Evolutionary conservation across 768 basidiomycete species (phyloP).

Genomic region (Cyclocybe cylindracea): DNA sequence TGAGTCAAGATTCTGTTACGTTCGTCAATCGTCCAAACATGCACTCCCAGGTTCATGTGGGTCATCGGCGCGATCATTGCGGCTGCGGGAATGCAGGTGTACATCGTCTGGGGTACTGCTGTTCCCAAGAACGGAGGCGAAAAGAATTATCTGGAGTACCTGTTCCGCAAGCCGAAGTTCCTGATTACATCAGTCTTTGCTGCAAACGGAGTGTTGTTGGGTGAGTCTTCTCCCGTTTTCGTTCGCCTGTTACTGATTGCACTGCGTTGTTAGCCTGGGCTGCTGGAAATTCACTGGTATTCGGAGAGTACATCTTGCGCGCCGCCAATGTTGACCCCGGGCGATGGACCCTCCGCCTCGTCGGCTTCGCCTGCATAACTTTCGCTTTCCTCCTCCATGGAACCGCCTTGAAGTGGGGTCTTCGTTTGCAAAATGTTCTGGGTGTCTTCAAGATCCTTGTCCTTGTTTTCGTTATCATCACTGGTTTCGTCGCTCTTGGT

Average conservation of each 20-base stretch:
- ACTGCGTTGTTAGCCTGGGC: conserved; percentile 29
- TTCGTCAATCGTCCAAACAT: neutral
- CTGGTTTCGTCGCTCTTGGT: conserved; percentile 47
- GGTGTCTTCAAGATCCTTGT: conserved; percentile 57
- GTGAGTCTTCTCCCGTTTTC: conserved; percentile 20
- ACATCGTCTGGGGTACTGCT: conserved; percentile 44
- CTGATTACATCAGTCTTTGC: conserved; percentile 59
- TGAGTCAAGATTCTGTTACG: conserved; percentile 10
- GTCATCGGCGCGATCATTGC: conserved; percentile 41
- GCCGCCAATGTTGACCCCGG: conserved; percentile 31
- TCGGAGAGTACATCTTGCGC: conserved; percentile 54
- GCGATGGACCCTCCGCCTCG: conserved; percentile 33
- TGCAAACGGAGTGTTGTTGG: conserved; percentile 50
- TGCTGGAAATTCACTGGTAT: conserved; percentile 51
- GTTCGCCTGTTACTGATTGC: neutral
- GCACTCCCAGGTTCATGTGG: conserved; percentile 37
- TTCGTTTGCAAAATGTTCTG: conserved; percentile 64
- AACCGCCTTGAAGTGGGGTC: conserved; percentile 48
- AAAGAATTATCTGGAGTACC: conserved; percentile 68
- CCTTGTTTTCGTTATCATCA: conserved; percentile 46
- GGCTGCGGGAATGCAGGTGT: conserved; percentile 40
- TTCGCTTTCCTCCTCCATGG: conserved; percentile 41
- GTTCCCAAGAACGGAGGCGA: conserved; percentile 69
- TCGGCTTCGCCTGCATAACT: conserved; percentile 38
- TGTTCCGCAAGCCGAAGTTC: conserved; percentile 56